Base-by-base conservation (phyloP, 495 filamentous ascomycete genomes). In the Astrothelium subdiscretum region DNA sequence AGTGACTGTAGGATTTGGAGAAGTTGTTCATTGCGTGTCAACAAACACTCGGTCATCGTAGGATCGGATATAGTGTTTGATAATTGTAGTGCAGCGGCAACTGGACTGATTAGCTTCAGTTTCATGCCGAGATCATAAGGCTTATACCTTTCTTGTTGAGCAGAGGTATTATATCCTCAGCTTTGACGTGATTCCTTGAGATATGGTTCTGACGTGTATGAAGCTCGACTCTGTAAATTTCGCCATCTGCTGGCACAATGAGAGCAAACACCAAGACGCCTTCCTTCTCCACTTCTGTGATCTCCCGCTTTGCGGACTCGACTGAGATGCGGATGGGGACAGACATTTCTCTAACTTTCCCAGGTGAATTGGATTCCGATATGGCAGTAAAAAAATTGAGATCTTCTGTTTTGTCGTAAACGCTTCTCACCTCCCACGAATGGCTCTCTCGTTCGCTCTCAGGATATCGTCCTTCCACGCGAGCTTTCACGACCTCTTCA, bases 401-500 rank as follows among this genome's bases (percentile, higher is more conserved):
- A 60, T 80, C 83, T 54, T 79, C 85, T 31, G 82, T 77, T 2
- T 78, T 73, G 62, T 82, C 78, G 57, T 77, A 78, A 48, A 87
- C 80, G 24, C 82, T 86, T 26, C 90, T 82, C 12, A 95, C 76
- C 27, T 87, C 84, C 90, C 91, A 96, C 66, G 85, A 85, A 29
- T 83, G 79, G 54, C 84, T 82, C 73, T 96, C 88, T 60, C 91
- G 81, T 77, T 94, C 87, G 27, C 75, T 72, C 66, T 95, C 89
- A 1, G 88, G 73, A 67, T 90, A 92, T 40, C 94, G 81, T 8
- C 85, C 87, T 72, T 96, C 92, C 59, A 96, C 86, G 62, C 85
- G 84, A 11, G 92, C 92, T 72, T 90, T 92, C 26, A 83, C 81
- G 27, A 96, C 79, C 64, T 98, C 94, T 75, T 98, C 94, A 8